These are phyloP conservation scores for Ochromonadaceae sp. DNA, from an alignment of 352 stramenopile genomes.

Conservation along the genomic window DNA sequence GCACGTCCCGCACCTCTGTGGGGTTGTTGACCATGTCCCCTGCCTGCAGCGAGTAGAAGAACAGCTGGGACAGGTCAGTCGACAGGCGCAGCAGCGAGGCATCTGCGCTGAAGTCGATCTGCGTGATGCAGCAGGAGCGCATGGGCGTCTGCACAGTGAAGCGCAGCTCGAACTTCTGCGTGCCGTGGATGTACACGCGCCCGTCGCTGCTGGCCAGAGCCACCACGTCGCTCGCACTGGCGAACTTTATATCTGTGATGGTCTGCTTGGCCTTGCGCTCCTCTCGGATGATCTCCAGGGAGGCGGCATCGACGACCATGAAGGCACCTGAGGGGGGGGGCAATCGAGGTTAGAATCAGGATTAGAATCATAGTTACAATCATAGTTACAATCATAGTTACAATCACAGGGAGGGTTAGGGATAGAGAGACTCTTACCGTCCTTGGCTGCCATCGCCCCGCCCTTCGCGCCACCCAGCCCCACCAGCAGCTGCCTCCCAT, in stretches of 20 bases:
- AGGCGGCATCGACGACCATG: conserved; percentile 21
- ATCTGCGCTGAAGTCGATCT: conserved; percentile 5
- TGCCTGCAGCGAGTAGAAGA: neutral
- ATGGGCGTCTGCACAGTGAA: neutral
- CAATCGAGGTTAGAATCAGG: too few relatives aligned
- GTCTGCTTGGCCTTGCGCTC: neutral
- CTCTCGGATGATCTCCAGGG: conserved; percentile 16
- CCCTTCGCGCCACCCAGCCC: conserved; percentile 29
- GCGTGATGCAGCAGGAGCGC: neutral
- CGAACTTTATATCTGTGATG: too few relatives aligned
- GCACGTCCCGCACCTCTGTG: neutral
- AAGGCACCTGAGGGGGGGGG: too few relatives aligned
- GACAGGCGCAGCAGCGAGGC: neutral
- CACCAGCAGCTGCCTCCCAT: conserved; percentile 22
- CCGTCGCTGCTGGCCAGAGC: neutral
- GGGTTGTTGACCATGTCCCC: neutral
- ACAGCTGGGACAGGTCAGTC: neutral
- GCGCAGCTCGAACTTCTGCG: neutral
- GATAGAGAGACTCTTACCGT: too few relatives aligned
- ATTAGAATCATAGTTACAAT: too few relatives aligned
- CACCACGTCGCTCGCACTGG: too few relatives aligned
- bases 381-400: too few relatives aligned
- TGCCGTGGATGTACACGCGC: neutral
- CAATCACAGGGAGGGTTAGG: too few relatives aligned
- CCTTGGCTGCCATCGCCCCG: conserved; percentile 24